Evolutionary conservation across 2,329 filamentous ascomycete species (phyloP).

Genomic region (Byssothecium circinans): DNA sequence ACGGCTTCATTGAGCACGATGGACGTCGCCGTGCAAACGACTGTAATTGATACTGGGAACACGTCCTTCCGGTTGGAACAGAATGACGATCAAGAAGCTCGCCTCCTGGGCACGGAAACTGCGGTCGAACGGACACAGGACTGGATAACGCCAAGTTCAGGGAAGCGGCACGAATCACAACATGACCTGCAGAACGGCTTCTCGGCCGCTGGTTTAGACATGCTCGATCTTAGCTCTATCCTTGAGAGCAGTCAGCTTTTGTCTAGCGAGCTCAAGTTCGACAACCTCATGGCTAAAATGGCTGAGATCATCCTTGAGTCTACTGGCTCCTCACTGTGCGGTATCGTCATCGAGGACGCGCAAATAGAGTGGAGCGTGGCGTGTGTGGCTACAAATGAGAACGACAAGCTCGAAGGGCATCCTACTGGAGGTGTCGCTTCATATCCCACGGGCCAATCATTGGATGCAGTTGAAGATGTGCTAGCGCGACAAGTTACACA

Average conservation of each 20-base stretch:
- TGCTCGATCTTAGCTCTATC: conserved; percentile 80
- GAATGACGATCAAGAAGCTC: conserved; percentile 45
- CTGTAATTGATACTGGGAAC: conserved; percentile 56
- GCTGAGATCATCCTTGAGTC: conserved; percentile 79
- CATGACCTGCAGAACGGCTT: conserved; percentile 63
- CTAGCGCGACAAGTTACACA: conserved; percentile 77
- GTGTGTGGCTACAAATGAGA: conserved; percentile 71
- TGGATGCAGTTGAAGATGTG: conserved; percentile 64
- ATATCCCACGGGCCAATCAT: conserved; percentile 65
- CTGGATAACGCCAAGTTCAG: conserved; percentile 51
- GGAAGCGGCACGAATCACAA: conserved; percentile 45
- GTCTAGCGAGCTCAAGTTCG: conserved; percentile 74
- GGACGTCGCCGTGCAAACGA: conserved; percentile 71
- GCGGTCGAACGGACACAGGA: conserved; percentile 52
- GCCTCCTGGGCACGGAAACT: conserved; percentile 41
- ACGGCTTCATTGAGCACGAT: conserved; percentile 61
- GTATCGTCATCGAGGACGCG: conserved; percentile 72
- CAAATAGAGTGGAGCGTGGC: conserved; percentile 70
- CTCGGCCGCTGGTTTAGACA: conserved; percentile 69
- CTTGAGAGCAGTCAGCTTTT: conserved; percentile 78
- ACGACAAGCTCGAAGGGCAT: conserved; percentile 21
- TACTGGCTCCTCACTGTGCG: conserved; percentile 72
- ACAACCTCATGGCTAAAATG: conserved; percentile 77
- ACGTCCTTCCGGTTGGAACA: conserved; percentile 48
- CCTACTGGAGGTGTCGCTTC: conserved; percentile 58